phyloP scores from a whole-genome alignment of 169 alveolate species.

The Plasmodium gonderi region DNA sequence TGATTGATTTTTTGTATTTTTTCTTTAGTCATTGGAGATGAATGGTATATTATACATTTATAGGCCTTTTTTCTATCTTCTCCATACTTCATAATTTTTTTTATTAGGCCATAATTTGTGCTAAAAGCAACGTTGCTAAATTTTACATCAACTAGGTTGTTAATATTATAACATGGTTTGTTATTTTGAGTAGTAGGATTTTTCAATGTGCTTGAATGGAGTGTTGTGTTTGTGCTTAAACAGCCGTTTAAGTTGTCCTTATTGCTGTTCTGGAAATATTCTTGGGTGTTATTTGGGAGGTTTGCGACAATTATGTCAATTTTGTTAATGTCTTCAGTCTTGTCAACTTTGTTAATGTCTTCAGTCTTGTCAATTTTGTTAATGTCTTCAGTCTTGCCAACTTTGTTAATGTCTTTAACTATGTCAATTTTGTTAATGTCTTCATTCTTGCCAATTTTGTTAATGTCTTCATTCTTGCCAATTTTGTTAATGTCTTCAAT shows the following conservation, averaged over 20 bases:
- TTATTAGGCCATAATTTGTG: slow-evolving; percentile 60
- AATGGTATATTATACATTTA: slow-evolving; percentile 72
- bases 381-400: too few relatives aligned
- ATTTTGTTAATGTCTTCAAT: neutral
- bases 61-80: slow-evolving; percentile 74
- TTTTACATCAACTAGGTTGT: slow-evolving; percentile 56
- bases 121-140: slow-evolving; percentile 58
- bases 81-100: slow-evolving; percentile 72
- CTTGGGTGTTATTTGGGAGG: neutral
- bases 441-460: too few relatives aligned
- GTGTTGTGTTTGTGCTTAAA: neutral
- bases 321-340: too few relatives aligned
- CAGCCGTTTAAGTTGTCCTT: neutral
- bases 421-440: too few relatives aligned
- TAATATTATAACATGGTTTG: neutral
- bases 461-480: neutral
- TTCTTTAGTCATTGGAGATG: slow-evolving; percentile 50
- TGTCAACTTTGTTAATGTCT: too few relatives aligned
- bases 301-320: too few relatives aligned
- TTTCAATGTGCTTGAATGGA: neutral
- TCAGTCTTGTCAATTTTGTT: too few relatives aligned
- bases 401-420: too few relatives aligned
- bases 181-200: neutral
- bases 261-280: neutral
- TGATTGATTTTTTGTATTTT: slow-evolving; percentile 51